These are phyloP conservation scores for Penicillium cosmopolitanum DNA, from an alignment of 495 filamentous ascomycete genomes.

Conservation along the genomic window DNA sequence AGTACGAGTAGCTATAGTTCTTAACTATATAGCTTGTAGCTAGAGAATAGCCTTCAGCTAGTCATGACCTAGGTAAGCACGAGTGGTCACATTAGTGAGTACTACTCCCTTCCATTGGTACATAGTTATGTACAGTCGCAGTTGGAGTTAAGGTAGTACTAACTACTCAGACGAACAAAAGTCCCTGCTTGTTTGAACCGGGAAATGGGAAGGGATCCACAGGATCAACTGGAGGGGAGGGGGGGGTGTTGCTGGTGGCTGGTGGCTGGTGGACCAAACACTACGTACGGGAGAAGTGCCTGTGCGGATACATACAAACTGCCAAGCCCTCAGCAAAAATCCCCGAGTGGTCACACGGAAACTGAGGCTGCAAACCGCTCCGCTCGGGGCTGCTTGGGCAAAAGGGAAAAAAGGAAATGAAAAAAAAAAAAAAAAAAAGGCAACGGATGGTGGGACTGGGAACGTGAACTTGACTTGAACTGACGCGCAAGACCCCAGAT, in stretches of 20 bases:
- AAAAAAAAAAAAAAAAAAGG: not conserved
- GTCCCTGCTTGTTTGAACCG: not conserved
- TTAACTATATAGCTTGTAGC: not conserved
- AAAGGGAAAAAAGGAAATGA: constrained; percentile 11
- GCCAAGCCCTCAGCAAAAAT: constrained; percentile 26
- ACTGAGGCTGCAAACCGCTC: constrained; percentile 23
- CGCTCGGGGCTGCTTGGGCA: constrained; percentile 12
- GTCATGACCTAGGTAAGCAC: too few relatives aligned
- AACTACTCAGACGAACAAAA: not conserved
- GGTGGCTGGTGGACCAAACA: too few relatives aligned
- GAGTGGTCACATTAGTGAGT: too few relatives aligned
- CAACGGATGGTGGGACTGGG: not conserved
- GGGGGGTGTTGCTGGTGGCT: too few relatives aligned
- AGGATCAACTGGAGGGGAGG: not conserved
- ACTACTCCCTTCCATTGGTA: not conserved
- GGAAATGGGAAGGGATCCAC: not conserved
- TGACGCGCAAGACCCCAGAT: constrained; percentile 15
- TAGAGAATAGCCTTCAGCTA: not conserved
- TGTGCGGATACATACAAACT: not conserved
- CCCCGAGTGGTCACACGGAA: constrained; percentile 32
- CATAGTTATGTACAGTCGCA: not conserved
- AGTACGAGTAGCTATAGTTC: too few relatives aligned
- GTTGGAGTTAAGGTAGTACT: too few relatives aligned
- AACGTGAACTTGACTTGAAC: not conserved
- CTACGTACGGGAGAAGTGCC: too few relatives aligned